These are phyloP conservation scores for Metschnikowia hibisci DNA, from an alignment of 805 yeast genomes.

Conservation along the genomic window DNA sequence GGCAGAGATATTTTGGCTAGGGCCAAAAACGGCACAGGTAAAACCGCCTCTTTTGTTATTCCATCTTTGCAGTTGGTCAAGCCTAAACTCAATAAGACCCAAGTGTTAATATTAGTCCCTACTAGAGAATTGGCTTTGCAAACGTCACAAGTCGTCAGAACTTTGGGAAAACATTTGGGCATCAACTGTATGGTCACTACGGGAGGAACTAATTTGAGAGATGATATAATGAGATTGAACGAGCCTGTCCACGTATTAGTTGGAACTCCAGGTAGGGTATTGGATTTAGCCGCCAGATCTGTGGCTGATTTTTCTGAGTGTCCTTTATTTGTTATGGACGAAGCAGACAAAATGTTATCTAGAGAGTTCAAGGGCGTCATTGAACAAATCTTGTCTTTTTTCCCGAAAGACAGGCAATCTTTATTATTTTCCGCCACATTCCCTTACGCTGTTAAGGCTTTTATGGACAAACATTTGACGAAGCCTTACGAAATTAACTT, in stretches of 20 bases:
- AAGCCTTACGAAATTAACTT: conserved; percentile 94
- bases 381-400: conserved; percentile 76
- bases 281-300: conserved; percentile 85
- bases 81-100: conserved; percentile 79
- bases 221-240: conserved; percentile 87
- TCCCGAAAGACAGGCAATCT: conserved; percentile 71
- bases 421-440: conserved; percentile 92
- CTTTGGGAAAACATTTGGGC: conserved; percentile 90
- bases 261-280: conserved; percentile 96
- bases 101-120: conserved; percentile 90
- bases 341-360: conserved; percentile 94
- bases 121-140: conserved; percentile 97
- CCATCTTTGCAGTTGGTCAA: conserved; percentile 88
- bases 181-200: conserved; percentile 96
- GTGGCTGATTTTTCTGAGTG: conserved; percentile 86
- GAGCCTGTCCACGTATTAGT: conserved; percentile 93
- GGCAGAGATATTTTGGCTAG: conserved; percentile 96
- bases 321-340: conserved; percentile 92
- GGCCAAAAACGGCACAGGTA: conserved; percentile 98
- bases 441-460: conserved; percentile 88
- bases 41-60: conserved; percentile 94
- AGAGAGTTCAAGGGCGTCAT: conserved; percentile 85
- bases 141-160: conserved; percentile 95
- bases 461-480: conserved; percentile 85
- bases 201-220: conserved; percentile 93